Evolutionary conservation across 345 rosid species (phyloP), one percentile per base, ranked within the genome.

Genomic region (Rhodomyrtus tomentosa): DNA sequence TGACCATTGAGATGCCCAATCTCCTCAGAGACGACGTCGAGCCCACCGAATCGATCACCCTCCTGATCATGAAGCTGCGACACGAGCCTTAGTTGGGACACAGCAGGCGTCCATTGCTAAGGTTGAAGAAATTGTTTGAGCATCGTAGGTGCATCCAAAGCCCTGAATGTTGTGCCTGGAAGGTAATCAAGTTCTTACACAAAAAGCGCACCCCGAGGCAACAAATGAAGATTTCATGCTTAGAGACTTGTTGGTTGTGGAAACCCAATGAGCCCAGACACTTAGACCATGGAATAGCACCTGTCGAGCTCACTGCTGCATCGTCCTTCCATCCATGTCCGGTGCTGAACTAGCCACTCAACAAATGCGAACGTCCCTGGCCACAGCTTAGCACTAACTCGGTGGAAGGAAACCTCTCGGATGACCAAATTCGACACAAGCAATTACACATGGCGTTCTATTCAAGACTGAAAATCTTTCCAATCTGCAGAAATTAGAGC

Each of bases 381-480:
- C 99, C 99, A 97, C 10, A 95, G 91, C 90, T 97, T 97, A 85
- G 99, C 99, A 93, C 95, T 97, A 86, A 95, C 87, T 89, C 92
- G 93, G 80, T 95, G 99, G 84, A 97, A 97, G 7, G 96, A 93
- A 85, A 95, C 95, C 85, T 97, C 99, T 55, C 95, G 88, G 80
- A 97, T 88, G 38, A 89, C 86, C 86, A 95, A 85, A 87, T 95
- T 96, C 98, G 95, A 93, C 85, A 87, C 79, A 27, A 20, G 25
- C 18, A n/a, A 3, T 29, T 82, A 25, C 48, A 0, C 22, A 51
- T 12, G 82, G 42, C 13, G 54, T 20, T 49, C 50, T 0, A 6
- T 22, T 53, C 27, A 84, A 42, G 29, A 8, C 25, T 0, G 0
- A 16, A 20, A 52, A 54, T 38, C 48, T 56, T 20, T 1, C 0